These are phyloP conservation scores for Pichia rugopelliculosa DNA, from an alignment of 805 yeast species.

Conservation along the genomic window DNA sequence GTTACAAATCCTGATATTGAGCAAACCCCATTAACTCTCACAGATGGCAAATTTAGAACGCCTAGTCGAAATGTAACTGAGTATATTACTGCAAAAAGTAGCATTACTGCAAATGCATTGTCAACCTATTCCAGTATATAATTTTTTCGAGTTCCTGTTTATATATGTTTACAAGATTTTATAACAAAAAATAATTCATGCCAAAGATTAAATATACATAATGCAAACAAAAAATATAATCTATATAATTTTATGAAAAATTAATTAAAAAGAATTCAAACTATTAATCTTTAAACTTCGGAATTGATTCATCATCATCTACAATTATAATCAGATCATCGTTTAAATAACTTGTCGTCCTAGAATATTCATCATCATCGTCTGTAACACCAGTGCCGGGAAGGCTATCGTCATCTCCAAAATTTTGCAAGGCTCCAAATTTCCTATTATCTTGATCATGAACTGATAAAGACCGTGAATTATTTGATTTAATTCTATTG, in stretches of 20 bases:
- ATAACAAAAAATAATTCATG: neutral
- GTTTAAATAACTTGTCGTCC: neutral
- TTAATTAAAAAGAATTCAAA: neutral
- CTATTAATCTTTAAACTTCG: neutral
- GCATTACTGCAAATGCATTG: slow-evolving; percentile 13
- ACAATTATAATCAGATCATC: neutral
- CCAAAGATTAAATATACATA: too few relatives aligned
- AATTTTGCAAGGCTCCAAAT: neutral
- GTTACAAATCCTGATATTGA: slow-evolving; percentile 11
- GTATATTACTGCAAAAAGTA: slow-evolving; percentile 8
- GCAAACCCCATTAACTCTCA: slow-evolving; percentile 11
- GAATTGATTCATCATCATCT: neutral
- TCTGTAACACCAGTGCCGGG: neutral
- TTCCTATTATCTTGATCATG: neutral
- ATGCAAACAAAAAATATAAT: too few relatives aligned
- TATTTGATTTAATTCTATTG: neutral
- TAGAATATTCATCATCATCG: neutral
- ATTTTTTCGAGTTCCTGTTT: neutral
- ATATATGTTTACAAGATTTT: neutral
- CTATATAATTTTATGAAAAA: too few relatives aligned
- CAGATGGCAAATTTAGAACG: neutral
- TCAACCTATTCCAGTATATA: slow-evolving; percentile 2
- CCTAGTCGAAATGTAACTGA: slow-evolving; percentile 3
- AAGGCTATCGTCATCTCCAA: neutral
- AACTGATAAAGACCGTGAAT: neutral